A percentile compares a stretch with the other conserved stretches of the same genome.
Conservation (phyloP, 345 rosid genomes). For the Abelmoschus esculentus region DNA sequence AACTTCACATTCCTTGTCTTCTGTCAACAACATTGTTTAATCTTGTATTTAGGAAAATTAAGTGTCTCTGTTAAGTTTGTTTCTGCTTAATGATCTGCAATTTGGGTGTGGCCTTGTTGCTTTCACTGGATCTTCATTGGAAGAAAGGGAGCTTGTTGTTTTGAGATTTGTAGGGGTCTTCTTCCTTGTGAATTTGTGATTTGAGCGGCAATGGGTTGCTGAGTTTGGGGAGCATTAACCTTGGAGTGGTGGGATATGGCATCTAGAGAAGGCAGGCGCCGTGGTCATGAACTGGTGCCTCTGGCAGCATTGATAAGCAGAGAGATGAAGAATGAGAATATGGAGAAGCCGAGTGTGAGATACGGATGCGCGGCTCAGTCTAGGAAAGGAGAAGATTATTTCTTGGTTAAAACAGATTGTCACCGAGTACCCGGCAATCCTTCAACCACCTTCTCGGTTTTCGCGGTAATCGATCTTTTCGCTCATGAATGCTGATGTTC, state of each 20-base stretch:
- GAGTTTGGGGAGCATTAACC: not conserved
- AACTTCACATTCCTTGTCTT: slow-evolving; percentile 12
- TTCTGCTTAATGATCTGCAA: slow-evolving; percentile 3
- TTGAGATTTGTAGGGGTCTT: too few relatives aligned
- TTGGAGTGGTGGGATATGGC: slow-evolving; percentile 33
- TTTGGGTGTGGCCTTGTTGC: not conserved
- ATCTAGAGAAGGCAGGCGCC: slow-evolving; percentile 52
- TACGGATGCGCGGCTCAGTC: slow-evolving; percentile 73
- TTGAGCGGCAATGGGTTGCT: not conserved
- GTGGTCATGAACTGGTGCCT: slow-evolving; percentile 55
- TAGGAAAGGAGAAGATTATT: slow-evolving; percentile 84
- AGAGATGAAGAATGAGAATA: slow-evolving; percentile 60
- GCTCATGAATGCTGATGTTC: too few relatives aligned
- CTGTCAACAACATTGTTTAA: not conserved
- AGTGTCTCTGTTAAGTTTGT: not conserved
- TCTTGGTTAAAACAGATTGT: slow-evolving; percentile 61
- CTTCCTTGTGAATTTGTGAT: not conserved
- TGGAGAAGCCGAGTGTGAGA: slow-evolving; percentile 72
- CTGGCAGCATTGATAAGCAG: slow-evolving; percentile 66
- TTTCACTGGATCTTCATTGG: slow-evolving; percentile 14
- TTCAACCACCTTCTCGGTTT: slow-evolving; percentile 60
- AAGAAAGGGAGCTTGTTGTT: too few relatives aligned
- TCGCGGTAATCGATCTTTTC: slow-evolving; percentile 43
- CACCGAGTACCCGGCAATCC: slow-evolving; percentile 57
- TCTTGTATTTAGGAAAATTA: slow-evolving; percentile 6